phyloP scores from a whole-genome alignment of 2,329 filamentous ascomycete genomes.

The Calonectria naviculata region DNA sequence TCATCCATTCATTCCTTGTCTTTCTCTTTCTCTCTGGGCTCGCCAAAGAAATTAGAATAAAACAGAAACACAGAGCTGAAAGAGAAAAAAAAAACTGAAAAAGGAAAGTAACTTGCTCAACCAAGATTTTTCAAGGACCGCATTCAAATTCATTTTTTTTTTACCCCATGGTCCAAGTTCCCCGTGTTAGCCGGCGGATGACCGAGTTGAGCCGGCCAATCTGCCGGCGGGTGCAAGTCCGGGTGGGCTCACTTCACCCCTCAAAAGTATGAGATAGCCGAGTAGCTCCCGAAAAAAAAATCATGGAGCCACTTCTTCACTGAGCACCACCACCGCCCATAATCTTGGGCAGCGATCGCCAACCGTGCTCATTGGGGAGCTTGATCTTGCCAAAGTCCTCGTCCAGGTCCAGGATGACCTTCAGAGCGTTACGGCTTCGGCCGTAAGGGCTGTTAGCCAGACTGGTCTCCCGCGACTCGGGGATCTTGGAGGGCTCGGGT shows the following conservation, averaged over 20 bases:
- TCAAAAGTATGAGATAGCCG: constrained; percentile 32
- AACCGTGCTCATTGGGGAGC: constrained; percentile 64
- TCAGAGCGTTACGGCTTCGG: constrained; percentile 87
- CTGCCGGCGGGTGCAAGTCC: constrained; percentile 23
- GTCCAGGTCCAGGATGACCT: constrained; percentile 94
- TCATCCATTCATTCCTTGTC: constrained; percentile 14
- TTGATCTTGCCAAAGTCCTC: constrained; percentile 87
- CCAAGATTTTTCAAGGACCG: not conserved
- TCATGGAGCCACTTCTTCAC: constrained; percentile 28
- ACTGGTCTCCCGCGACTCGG: constrained; percentile 45
- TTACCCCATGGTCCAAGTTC: not conserved
- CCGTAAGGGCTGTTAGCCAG: constrained; percentile 61
- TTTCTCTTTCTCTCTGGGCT: constrained; percentile 1
- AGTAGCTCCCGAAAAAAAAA: constrained; percentile 31
- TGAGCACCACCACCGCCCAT: constrained; percentile 55
- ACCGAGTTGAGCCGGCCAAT: constrained; percentile 29
- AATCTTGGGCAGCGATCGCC: constrained; percentile 63
- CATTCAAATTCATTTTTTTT: not conserved
- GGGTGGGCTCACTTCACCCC: constrained; percentile 27
- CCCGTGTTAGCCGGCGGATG: constrained; percentile 13
- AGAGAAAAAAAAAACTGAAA: not conserved
- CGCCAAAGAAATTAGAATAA: constrained; percentile 8
- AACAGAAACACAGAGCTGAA: constrained; percentile 1
- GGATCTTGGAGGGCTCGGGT: constrained; percentile 62
- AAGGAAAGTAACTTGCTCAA: not conserved